A percentile compares a stretch with the other conserved stretches of the same genome.
These are phyloP conservation scores for Thyridium curvatum DNA, from an alignment of 2,329 filamentous ascomycete species.

Conservation along the genomic window DNA sequence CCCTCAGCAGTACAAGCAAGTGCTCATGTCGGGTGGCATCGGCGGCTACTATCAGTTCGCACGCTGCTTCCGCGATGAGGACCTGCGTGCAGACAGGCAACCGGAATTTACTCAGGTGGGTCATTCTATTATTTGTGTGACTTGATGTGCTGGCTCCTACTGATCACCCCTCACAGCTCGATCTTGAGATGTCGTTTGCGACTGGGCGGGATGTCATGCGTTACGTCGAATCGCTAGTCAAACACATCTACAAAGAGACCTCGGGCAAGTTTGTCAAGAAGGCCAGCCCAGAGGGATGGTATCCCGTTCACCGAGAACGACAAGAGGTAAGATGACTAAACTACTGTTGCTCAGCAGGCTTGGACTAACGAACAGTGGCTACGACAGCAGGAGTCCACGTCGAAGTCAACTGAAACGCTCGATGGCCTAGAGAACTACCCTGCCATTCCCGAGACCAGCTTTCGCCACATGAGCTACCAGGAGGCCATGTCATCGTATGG, in stretches of 20 bases:
- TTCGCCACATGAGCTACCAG: slow-evolving; percentile 62
- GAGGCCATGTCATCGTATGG: slow-evolving; percentile 76
- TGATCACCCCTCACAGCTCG: slow-evolving; percentile 50
- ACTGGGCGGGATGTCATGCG: slow-evolving; percentile 64
- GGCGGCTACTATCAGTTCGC: slow-evolving; percentile 86
- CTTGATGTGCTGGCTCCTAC: too few species aligned
- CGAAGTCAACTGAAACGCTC: slow-evolving; percentile 1
- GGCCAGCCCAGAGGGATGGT: slow-evolving; percentile 6
- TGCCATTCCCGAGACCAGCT: slow-evolving; percentile 25
- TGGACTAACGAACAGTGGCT: too few species aligned
- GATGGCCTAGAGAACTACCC: slow-evolving; percentile 13
- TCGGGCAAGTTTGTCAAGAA: not conserved
- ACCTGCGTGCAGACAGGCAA: slow-evolving; percentile 84
- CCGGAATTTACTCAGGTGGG: slow-evolving; percentile 88
- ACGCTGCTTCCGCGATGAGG: slow-evolving; percentile 91
- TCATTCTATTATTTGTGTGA: too few species aligned
- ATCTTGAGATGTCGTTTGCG: slow-evolving; percentile 90
- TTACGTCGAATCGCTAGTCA: slow-evolving; percentile 44
- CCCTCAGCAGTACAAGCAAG: slow-evolving; percentile 97
- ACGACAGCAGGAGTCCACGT: too few species aligned
- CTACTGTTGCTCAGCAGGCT: too few species aligned
- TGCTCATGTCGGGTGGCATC: slow-evolving; percentile 88
- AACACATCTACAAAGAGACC: slow-evolving; percentile 36
- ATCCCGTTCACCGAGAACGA: slow-evolving; percentile 6
- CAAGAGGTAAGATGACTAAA: not conserved